These are phyloP conservation scores for Diatrype stigma DNA, from an alignment of 2,329 filamentous ascomycete genomes.

Conservation along the genomic window DNA sequence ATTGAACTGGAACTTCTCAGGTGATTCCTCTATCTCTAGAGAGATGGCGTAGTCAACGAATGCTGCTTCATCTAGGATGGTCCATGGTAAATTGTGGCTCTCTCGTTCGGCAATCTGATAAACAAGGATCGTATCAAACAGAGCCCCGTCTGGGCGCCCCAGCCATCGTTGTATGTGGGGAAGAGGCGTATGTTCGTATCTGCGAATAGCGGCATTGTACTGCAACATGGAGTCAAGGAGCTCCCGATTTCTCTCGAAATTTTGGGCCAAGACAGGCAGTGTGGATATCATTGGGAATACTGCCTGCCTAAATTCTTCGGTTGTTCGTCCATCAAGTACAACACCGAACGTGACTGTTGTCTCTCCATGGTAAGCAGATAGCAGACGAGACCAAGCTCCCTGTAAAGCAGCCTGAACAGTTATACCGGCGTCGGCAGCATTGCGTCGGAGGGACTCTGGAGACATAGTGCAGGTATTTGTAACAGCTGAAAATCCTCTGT, in stretches of 20 bases:
- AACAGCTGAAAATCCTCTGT: slow-evolving; percentile 28
- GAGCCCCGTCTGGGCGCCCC: slow-evolving; percentile 55
- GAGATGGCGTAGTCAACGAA: slow-evolving; percentile 76
- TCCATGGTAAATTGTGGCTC: slow-evolving; percentile 45
- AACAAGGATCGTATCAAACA: slow-evolving; percentile 84
- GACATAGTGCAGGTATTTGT: slow-evolving; percentile 35
- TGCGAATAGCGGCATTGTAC: slow-evolving; percentile 60
- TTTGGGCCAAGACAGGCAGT: slow-evolving; percentile 63
- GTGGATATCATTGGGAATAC: slow-evolving; percentile 81
- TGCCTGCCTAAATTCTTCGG: slow-evolving; percentile 52
- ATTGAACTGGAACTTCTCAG: slow-evolving; percentile 52
- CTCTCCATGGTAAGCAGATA: slow-evolving; percentile 76
- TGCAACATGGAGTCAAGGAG: slow-evolving; percentile 61
- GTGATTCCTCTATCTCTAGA: slow-evolving; percentile 65
- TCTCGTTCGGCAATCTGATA: slow-evolving; percentile 61
- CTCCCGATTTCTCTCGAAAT: slow-evolving; percentile 48
- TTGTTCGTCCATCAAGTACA: slow-evolving; percentile 71
- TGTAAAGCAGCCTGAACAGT: slow-evolving; percentile 74
- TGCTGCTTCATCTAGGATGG: slow-evolving; percentile 59
- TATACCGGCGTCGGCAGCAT: slow-evolving; percentile 55
- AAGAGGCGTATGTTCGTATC: slow-evolving; percentile 69
- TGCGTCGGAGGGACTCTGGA: slow-evolving; percentile 45
- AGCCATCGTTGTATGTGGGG: slow-evolving; percentile 69
- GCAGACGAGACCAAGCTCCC: slow-evolving; percentile 70
- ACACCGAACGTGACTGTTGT: slow-evolving; percentile 70